Evolutionary conservation across 768 basidiomycete genomes (phyloP).

Genomic region (Podaxis sp.): DNA sequence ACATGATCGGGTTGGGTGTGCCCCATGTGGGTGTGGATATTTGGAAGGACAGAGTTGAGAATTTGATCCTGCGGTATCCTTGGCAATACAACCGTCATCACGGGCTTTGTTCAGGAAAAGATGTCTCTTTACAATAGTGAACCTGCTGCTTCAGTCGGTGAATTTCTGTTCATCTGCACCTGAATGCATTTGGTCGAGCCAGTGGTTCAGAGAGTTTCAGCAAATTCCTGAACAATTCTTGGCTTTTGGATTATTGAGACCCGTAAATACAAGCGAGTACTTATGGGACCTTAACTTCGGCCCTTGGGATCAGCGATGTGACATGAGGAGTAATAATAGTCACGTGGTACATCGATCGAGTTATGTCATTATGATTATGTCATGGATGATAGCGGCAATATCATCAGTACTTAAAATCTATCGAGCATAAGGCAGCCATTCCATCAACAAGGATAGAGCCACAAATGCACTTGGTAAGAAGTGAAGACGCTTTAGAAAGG

Average conservation of each 20-base stretch:
- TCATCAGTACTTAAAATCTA: background rate
- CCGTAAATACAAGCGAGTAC: background rate
- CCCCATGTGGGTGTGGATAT: background rate
- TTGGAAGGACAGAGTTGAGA: conserved; percentile 6
- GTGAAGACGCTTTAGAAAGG: too few species aligned
- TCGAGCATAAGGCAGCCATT: background rate
- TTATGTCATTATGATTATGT: background rate
- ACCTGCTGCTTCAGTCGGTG: background rate
- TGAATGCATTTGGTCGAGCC: too few species aligned
- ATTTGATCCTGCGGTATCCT: conserved; percentile 19
- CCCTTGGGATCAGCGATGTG: background rate
- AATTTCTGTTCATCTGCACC: background rate
- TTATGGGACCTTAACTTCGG: background rate
- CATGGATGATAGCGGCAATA: background rate
- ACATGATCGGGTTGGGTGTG: background rate
- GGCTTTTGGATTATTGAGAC: background rate
- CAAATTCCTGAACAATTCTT: background rate
- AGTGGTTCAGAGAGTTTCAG: too few species aligned
- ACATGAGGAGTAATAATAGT: background rate
- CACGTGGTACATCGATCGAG: background rate
- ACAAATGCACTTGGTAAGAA: too few species aligned
- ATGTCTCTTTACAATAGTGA: background rate
- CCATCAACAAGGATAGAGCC: too few species aligned
- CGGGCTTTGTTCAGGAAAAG: background rate
- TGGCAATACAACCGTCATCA: conserved; percentile 17